Evolutionary conservation across 2,329 filamentous ascomycete species (phyloP).

Genomic region (Incumbomyces delicatus): DNA sequence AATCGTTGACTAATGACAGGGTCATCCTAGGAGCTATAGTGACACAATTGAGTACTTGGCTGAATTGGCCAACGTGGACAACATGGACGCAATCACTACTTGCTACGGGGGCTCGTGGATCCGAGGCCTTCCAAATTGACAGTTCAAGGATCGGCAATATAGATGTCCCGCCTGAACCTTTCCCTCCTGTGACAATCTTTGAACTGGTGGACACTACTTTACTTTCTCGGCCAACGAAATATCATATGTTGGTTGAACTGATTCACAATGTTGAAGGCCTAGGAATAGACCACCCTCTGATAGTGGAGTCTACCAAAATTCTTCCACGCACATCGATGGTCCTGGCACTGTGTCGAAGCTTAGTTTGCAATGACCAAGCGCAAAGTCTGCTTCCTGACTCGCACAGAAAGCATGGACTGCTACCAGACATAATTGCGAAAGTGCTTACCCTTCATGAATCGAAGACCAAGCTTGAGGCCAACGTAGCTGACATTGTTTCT

Average conservation of each 20-base stretch:
- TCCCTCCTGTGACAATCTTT: constrained; percentile 50
- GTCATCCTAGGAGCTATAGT: constrained; percentile 60
- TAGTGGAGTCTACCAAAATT: not conserved
- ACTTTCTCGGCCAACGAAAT: not conserved
- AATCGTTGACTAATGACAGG: constrained; percentile 31
- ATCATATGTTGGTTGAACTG: constrained; percentile 5
- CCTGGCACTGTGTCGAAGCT: not conserved
- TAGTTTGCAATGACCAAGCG: constrained; percentile 25
- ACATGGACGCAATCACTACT: constrained; percentile 46
- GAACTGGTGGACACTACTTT: constrained; percentile 38
- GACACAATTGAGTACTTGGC: constrained; percentile 71
- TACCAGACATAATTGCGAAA: constrained; percentile 56
- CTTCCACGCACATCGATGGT: not conserved
- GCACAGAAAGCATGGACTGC: not conserved
- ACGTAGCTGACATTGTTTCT: not conserved
- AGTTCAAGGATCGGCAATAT: constrained; percentile 36
- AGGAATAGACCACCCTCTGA: not conserved
- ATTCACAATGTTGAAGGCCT: not conserved
- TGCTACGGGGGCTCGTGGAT: constrained; percentile 49
- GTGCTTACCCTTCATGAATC: not conserved
- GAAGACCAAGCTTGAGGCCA: not conserved
- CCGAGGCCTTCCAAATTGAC: constrained; percentile 48
- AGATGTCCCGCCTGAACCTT: constrained; percentile 40
- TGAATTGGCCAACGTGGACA: constrained; percentile 61
- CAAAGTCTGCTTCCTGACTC: not conserved